A percentile compares a stretch with the other conserved stretches of the same genome.
phyloP scores from a whole-genome alignment of 2,329 filamentous ascomycete species.

The Teratosphaeria viscida region DNA sequence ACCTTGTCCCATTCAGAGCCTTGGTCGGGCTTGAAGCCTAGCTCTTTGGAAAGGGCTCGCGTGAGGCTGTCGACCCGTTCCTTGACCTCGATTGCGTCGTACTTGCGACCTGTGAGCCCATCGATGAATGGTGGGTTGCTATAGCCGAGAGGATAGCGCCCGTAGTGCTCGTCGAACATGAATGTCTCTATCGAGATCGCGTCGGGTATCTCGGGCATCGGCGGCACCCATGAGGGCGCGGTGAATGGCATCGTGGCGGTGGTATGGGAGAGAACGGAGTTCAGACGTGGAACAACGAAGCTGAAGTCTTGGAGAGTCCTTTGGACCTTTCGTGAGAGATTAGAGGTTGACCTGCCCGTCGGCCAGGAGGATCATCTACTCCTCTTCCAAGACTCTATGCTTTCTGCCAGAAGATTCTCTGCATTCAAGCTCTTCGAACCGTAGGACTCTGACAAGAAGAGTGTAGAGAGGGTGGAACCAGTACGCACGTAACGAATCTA shows the following conservation, averaged over 20 bases:
- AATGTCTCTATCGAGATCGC: constrained; percentile 66
- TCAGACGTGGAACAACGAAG: neutral
- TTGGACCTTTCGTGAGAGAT: neutral
- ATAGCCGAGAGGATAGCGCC: constrained; percentile 51
- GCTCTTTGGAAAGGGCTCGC: constrained; percentile 56
- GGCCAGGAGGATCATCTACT: neutral
- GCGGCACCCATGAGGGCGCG: constrained; percentile 51
- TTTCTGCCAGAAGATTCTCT: neutral
- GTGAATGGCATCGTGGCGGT: constrained; percentile 40
- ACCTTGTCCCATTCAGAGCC: constrained; percentile 77
- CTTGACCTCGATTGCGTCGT: constrained; percentile 52
- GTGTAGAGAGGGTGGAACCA: neutral
- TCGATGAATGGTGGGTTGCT: constrained; percentile 67
- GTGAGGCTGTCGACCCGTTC: constrained; percentile 58
- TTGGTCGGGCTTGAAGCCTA: constrained; percentile 59
- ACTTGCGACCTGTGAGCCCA: constrained; percentile 54
- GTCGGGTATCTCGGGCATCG: constrained; percentile 59
- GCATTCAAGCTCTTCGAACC: neutral
- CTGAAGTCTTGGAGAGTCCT: neutral
- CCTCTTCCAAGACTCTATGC: neutral
- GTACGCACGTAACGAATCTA: too few species aligned
- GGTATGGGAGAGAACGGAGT: neutral
- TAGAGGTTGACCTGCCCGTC: neutral
- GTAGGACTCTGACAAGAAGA: neutral
- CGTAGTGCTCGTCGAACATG: constrained; percentile 61